Evolutionary conservation across 345 rosid genomes (phyloP), one percentile per base, ranked within the genome.

Genomic region (Zanthoxylum bungeanum): DNA sequence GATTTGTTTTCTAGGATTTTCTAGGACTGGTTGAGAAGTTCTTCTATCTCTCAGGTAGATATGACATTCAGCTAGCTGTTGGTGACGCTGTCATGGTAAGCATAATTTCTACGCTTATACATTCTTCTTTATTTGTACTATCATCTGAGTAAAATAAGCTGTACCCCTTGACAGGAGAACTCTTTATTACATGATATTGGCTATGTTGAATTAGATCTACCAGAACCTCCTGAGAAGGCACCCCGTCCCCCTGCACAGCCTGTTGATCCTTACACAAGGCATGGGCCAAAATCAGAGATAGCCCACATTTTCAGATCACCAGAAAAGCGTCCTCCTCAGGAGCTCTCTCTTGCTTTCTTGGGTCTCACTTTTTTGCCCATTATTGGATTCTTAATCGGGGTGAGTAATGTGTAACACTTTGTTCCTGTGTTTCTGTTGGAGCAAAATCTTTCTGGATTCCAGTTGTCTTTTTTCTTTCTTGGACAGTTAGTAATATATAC

Each of bases 41-140:
- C 59, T 96, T 79, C 85, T 96, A 96, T 74, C 90, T 93, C 28
- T 96, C 98, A 4, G 97, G 98, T 66, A 86, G 72, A 85, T 96
- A 93, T 59, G 89, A 91, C 72, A 82, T 93, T 61, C 93, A 96
- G 83, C 91, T 96, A n/a, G 76, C 85, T 50, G 80, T 93, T 66
- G 99, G 99, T 60, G 99, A 96, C 79, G 87, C 87, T 71, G 95
- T 82, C 27, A 96, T 96, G 99, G 99, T 93, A 82, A 76, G 86
- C 68, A 68, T 58, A 66, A 30, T 60, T 72, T 69, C 50, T 21
- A 9, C 59, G 12, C 34, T 30, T 64, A n/a, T 25, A 47, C n/a
- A n/a, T n/a, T 40, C 5, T 64, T 58, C 24, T 70, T 21, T 37
- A 37, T 27, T 1, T 0, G 56, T 72, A 53, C 75, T 17, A 27